These are phyloP conservation scores for Backusella sp. DNA, from an alignment of 192 early-diverging fungal genomes.

Conservation along the genomic window DNA sequence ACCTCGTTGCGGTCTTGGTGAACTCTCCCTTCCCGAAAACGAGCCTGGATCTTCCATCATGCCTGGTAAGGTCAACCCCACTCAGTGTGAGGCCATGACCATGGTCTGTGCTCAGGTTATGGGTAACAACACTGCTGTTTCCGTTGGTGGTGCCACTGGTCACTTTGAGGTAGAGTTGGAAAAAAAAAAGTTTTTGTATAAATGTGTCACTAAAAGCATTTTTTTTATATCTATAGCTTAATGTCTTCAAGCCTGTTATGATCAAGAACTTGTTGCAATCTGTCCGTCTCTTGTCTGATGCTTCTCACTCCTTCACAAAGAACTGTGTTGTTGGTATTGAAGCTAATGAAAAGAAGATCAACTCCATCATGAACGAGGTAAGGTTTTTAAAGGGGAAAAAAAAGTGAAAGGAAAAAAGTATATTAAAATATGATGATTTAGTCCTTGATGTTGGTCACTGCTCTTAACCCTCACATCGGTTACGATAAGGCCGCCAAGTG, in stretches of 20 bases:
- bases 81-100: conserved; percentile 98
- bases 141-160: conserved; percentile 91
- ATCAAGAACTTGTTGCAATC: conserved; percentile 98
- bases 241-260: conserved; percentile 99
- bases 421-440: background rate
- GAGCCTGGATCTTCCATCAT: conserved; percentile 99
- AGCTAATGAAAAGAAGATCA: conserved; percentile 91
- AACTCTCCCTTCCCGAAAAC: conserved; percentile 95
- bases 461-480: conserved; percentile 96
- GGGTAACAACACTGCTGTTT: conserved; percentile 95
- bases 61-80: conserved; percentile 99
- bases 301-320: conserved; percentile 87
- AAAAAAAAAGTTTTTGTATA: background rate
- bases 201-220: background rate
- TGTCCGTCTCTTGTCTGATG: conserved; percentile 83
- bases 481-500: conserved; percentile 89
- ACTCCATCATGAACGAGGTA: conserved; percentile 72
- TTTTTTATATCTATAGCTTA: conserved; percentile 58
- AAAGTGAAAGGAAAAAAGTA: background rate
- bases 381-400: background rate
- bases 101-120: conserved; percentile 99
- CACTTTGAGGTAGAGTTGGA: conserved; percentile 82
- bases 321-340: conserved; percentile 96
- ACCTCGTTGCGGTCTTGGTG: conserved; percentile 96
- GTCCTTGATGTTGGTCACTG: conserved; percentile 97